These are phyloP conservation scores for Peronospora farinosa DNA, from an alignment of 352 stramenopile genomes.

Conservation along the genomic window DNA sequence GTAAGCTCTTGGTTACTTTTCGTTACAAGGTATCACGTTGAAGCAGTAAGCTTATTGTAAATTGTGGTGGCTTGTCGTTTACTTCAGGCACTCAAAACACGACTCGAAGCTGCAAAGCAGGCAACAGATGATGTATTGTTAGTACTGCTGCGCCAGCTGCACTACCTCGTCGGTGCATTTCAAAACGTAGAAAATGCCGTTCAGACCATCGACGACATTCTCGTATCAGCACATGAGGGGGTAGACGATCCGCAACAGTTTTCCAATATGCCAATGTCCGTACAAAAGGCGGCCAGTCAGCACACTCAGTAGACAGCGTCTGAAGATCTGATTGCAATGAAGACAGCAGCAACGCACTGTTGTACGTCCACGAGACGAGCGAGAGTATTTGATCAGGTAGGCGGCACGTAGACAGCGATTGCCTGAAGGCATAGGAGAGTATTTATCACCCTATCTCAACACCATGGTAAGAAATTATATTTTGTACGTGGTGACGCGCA, in stretches of 20 bases:
- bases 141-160: constrained; percentile 56
- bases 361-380: constrained; percentile 5
- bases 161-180: constrained; percentile 69
- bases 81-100: constrained; percentile 40
- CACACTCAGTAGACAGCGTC: constrained; percentile 22
- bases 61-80: constrained; percentile 7
- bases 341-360: constrained; percentile 6
- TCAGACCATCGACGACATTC: constrained; percentile 49
- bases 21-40: neutral
- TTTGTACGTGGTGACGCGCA: neutral
- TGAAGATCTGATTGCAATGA: neutral
- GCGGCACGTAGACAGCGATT: constrained; percentile 17
- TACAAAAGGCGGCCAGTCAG: constrained; percentile 21
- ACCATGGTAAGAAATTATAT: constrained; percentile 14
- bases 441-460: constrained; percentile 27
- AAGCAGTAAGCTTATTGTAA: constrained; percentile 2
- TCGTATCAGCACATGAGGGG: constrained; percentile 41
- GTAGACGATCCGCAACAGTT: constrained; percentile 21
- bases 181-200: constrained; percentile 62
- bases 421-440: constrained; percentile 28
- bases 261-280: constrained; percentile 12
- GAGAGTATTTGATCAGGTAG: constrained; percentile 8
- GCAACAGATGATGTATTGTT: constrained; percentile 39
- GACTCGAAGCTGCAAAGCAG: constrained; percentile 33
- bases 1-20: constrained; percentile 22